Percentiles rank a stretch among this genome's conserved stretches.
phyloP scores from a whole-genome alignment of 73 alveolate species.

The Tetrahymena elliotti region DNA sequence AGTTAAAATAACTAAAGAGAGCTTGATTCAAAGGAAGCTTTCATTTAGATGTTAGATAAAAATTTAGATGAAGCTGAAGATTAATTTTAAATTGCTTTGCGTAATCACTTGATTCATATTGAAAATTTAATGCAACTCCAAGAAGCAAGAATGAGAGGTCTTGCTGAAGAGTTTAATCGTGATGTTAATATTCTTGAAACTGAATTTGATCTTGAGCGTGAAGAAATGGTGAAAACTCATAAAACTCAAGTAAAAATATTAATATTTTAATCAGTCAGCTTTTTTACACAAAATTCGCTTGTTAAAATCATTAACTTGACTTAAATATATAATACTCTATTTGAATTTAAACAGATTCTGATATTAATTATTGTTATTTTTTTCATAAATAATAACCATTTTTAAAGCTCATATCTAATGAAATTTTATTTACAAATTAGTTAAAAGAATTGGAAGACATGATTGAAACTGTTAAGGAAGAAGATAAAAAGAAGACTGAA shows the following conservation, averaged over 20 bases:
- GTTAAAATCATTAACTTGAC: not conserved
- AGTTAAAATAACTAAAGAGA: conserved; percentile 95
- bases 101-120: conserved; percentile 90
- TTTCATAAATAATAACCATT: not conserved
- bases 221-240: conserved; percentile 81
- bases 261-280: no score
- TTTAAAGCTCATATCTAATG: not conserved
- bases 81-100: conserved; percentile 92
- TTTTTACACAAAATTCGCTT: not conserved
- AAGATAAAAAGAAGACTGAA: conserved; percentile 79
- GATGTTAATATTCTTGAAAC: conserved; percentile 78
- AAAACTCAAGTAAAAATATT: conserved; percentile 58
- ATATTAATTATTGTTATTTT: no score
- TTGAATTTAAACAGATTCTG: not conserved
- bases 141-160: conserved; percentile 86
- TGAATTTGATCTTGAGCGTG: conserved; percentile 86
- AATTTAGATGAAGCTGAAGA: conserved; percentile 98
- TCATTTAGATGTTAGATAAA: conserved; percentile 93
- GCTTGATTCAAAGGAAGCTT: conserved; percentile 97
- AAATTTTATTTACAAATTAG: not conserved
- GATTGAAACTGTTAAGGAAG: conserved; percentile 91
- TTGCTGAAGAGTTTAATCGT: conserved; percentile 90
- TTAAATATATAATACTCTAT: not conserved
- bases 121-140: conserved; percentile 79
- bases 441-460: conserved; percentile 85